These are phyloP conservation scores for Hepatocystis sp. DNA, from an alignment of 169 alveolate species.

Conservation along the genomic window DNA sequence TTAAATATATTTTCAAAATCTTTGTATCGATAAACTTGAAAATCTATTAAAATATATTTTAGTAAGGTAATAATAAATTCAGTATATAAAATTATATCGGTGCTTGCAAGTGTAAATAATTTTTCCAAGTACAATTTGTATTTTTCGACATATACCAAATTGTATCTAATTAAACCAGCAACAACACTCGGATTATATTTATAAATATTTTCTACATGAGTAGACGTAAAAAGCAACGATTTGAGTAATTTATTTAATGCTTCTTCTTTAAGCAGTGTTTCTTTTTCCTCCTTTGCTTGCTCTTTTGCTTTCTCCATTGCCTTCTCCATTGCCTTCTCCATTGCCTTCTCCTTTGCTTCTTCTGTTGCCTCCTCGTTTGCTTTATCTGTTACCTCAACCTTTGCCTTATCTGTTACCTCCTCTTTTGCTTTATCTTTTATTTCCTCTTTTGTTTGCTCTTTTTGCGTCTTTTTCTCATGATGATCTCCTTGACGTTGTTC, in stretches of 20 bases:
- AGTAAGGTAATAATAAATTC: constrained; percentile 29
- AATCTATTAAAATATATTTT: constrained; percentile 64
- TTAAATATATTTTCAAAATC: constrained; percentile 60
- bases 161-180: constrained; percentile 61
- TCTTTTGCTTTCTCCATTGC: too few species aligned
- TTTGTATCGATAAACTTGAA: constrained; percentile 41
- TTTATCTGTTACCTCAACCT: too few species aligned
- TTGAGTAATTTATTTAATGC: too few species aligned
- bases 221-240: too few species aligned
- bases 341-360: neutral
- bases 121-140: constrained; percentile 41
- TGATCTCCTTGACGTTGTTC: neutral
- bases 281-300: too few species aligned
- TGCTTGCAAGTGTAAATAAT: constrained; percentile 2
- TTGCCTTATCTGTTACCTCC: neutral
- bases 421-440: neutral
- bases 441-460: neutral
- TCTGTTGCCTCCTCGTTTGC: neutral
- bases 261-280: too few species aligned
- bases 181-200: constrained; percentile 51
- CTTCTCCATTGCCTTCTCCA: too few species aligned
- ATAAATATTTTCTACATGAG: neutral
- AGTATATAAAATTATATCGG: neutral
- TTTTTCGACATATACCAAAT: constrained; percentile 44
- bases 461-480: too few species aligned